phyloP scores from a whole-genome alignment of 768 basidiomycete genomes.

The Dacryopinax primogenitus region DNA sequence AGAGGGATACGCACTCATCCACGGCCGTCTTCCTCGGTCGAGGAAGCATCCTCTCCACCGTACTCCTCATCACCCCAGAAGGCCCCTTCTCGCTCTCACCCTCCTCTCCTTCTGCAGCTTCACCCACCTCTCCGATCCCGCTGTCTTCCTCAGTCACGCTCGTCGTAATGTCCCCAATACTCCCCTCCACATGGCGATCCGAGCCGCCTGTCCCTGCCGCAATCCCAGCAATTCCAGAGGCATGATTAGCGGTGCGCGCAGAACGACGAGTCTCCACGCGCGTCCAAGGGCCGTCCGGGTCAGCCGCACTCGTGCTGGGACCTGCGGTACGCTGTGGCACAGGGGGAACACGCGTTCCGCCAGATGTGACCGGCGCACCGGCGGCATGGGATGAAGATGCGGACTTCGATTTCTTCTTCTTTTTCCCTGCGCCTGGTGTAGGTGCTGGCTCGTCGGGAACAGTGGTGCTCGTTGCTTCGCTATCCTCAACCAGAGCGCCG shows the following conservation, averaged over 20 bases:
- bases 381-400: constrained; percentile 17
- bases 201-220: constrained; percentile 20
- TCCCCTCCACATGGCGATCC: constrained; percentile 23
- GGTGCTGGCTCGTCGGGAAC: constrained; percentile 12
- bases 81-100: not conserved
- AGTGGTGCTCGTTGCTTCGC: not conserved
- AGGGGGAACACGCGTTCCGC: not conserved
- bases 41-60: constrained; percentile 49
- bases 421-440: constrained; percentile 14
- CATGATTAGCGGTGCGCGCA: constrained; percentile 9
- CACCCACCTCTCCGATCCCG: constrained; percentile 7
- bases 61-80: constrained; percentile 11
- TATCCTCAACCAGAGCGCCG: not conserved
- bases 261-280: constrained; percentile 43
- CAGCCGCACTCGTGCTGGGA: constrained; percentile 18
- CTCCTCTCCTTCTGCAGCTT: too few relatives aligned
- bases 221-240: not conserved
- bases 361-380: not conserved
- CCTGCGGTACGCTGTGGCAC: not conserved
- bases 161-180: constrained; percentile 16
- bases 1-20: constrained; percentile 46
- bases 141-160: constrained; percentile 17
- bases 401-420: constrained; percentile 28
- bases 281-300: constrained; percentile 58
- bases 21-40: constrained; percentile 52